phyloP scores from a whole-genome alignment of 1,139 yeast species.

The Yamadazyma diddensiae region DNA sequence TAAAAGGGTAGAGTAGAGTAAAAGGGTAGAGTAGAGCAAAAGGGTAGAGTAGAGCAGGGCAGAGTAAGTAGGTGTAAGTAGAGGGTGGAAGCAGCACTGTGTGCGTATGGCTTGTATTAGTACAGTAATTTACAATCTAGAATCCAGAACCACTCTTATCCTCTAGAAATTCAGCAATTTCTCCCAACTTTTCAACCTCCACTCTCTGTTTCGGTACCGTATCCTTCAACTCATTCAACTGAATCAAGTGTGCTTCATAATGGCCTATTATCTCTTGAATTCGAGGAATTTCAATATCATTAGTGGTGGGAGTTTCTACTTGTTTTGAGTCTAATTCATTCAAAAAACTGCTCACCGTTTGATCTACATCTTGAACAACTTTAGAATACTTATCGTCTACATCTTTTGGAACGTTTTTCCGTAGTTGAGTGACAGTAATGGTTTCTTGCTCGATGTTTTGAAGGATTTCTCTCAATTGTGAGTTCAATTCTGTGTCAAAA shows the following conservation, averaged over 20 bases:
- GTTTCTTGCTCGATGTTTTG: slow-evolving; percentile 58
- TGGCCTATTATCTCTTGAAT: slow-evolving; percentile 21
- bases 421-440: slow-evolving; percentile 46
- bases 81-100: background rate
- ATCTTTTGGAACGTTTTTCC: slow-evolving; percentile 50
- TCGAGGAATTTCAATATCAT: slow-evolving; percentile 2
- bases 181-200: slow-evolving; percentile 29
- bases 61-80: too few relatives aligned
- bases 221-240: slow-evolving; percentile 22
- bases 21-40: too few relatives aligned
- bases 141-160: slow-evolving; percentile 8
- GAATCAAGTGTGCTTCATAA: slow-evolving; percentile 23
- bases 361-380: slow-evolving; percentile 29
- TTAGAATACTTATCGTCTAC: slow-evolving; percentile 27
- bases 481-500: slow-evolving; percentile 58
- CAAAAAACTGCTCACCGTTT: slow-evolving; percentile 28
- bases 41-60: too few relatives aligned
- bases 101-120: slow-evolving; percentile 11
- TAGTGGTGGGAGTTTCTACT: slow-evolving; percentile 2
- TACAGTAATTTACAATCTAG: too few relatives aligned
- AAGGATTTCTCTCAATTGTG: slow-evolving; percentile 49
- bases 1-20: too few relatives aligned
- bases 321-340: slow-evolving; percentile 18
- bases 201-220: slow-evolving; percentile 31
- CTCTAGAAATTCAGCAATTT: slow-evolving; percentile 32